A percentile compares a stretch with the other conserved stretches of the same genome.
Conservation (phyloP, 1,284 basidiomycete species). For the Sporisorium graminicola region DNA sequence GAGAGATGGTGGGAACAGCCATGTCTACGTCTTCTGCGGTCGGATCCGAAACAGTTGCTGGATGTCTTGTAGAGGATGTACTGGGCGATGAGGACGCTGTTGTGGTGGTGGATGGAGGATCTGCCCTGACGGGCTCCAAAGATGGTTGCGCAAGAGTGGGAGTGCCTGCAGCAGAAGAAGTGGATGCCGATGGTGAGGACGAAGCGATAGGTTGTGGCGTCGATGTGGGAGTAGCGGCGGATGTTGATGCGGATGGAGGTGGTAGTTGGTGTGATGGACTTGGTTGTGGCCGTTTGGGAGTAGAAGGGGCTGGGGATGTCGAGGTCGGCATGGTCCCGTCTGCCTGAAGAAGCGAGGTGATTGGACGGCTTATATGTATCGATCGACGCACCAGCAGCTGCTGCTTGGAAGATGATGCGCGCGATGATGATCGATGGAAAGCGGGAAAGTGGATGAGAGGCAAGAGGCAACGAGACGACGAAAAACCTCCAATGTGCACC, state of each 20-base stretch:
- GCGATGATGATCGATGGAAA: background rate
- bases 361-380: background rate
- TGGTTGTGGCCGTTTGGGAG: background rate
- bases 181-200: conserved; percentile 2
- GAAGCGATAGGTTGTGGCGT: background rate
- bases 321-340: conserved; percentile 30
- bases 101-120: background rate
- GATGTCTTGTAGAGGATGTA: background rate
- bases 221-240: conserved; percentile 1
- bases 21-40: conserved; percentile 32
- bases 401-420: background rate
- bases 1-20: conserved; percentile 26
- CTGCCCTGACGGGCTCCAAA: conserved; percentile 15
- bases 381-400: background rate
- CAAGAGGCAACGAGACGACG: background rate
- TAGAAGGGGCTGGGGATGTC: conserved; percentile 21
- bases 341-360: background rate
- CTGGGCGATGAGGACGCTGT: conserved; percentile 7
- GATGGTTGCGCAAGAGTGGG: background rate
- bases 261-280: background rate
- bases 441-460: background rate
- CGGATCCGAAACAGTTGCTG: conserved; percentile 24
- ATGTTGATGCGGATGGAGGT: background rate
- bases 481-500: too few relatives aligned
- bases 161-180: background rate